phyloP scores from a whole-genome alignment of 805 yeast genomes.

The Saccharomycopsis javanensis region DNA sequence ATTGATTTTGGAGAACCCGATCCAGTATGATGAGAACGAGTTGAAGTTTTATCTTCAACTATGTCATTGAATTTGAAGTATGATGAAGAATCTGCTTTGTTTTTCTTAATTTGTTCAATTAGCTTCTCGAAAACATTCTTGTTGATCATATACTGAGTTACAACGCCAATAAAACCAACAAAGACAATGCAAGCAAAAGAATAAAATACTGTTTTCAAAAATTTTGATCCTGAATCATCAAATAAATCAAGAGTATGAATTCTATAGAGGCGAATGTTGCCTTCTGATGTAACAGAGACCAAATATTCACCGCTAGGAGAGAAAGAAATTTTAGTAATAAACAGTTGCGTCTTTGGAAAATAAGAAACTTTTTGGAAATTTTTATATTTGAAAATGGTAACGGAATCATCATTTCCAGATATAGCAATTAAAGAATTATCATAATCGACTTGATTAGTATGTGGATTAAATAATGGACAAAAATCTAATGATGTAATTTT shows the following conservation, averaged over 20 bases:
- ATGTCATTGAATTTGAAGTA: constrained; percentile 17
- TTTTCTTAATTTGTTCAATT: constrained; percentile 18
- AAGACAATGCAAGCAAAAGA: constrained; percentile 25
- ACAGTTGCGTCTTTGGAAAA: constrained; percentile 56
- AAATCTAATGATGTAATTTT: constrained; percentile 49
- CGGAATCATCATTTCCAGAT: constrained; percentile 50
- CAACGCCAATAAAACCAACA: constrained; percentile 27
- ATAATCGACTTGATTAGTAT: constrained; percentile 15
- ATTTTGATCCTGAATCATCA: constrained; percentile 22
- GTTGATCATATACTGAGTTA: constrained; percentile 26
- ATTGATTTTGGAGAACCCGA: constrained; percentile 22
- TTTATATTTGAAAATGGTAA: constrained; percentile 43
- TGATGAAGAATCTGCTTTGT: constrained; percentile 17
- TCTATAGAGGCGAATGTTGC: constrained; percentile 52
- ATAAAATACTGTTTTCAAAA: constrained; percentile 29
- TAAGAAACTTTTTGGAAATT: constrained; percentile 43
- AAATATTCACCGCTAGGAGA: constrained; percentile 58
- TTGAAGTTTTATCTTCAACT: not conserved
- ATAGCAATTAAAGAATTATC: constrained; percentile 28
- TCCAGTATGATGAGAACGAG: constrained; percentile 14
- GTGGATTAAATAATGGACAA: constrained; percentile 19
- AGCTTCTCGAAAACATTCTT: constrained; percentile 17
- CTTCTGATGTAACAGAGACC: constrained; percentile 72
- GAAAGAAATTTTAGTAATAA: constrained; percentile 63
- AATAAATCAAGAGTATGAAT: constrained; percentile 42